Base-by-base conservation (phyloP, 202 grass and related monocot species). In the Bolboschoenoplectus hybrid region DNA sequence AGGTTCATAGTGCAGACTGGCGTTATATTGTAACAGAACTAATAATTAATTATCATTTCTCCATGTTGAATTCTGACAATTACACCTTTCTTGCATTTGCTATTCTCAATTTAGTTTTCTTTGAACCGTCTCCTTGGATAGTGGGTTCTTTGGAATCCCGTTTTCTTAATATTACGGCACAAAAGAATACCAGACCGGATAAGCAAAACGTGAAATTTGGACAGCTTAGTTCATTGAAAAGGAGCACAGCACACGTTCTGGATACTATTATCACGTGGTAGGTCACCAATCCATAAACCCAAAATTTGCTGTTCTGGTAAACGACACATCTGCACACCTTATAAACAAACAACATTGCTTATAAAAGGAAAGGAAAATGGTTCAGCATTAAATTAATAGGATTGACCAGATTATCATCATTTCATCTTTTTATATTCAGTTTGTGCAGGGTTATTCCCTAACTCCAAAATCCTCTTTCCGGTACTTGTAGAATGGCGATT, bases 351-450 rank as follows among this genome's bases (percentile, higher is more conserved):
- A n/a, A 83, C 14, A n/a, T 7, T 53, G n/a, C 47, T 12, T 66
- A 32, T n/a, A 55, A 78, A 58, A 12, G 17, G 49, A 20, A 74
- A 38, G 16, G 41, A 58, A 9, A n/a, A 80, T 43, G 10, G n/a
- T 7, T 13, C 26, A 26, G 26, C 26, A 26, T 26, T 26, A 26
- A 26, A 26, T 26, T 26, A 41, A 72, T 16, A 17, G 2, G 34
- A 45, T 57, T 11, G 83, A 46, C 67, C n/a, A 81, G 12, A 81
- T 55, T 6, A 62, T 92, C 78, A 89, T 74, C 75, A 82, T 74
- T 86, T 95, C 20, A 83, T 89, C 69, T 87, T 98, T 89, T 98
- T 98, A 14, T 82, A 51, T 46, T 82, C 16, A 52, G 35, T 78
- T 74, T 78, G 7, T 2, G 41, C 71, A 64, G 80, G 68, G 67